Evolutionary conservation across 208 protist genomes (phyloP).

Genomic region (Wallacemonas sp.): DNA sequence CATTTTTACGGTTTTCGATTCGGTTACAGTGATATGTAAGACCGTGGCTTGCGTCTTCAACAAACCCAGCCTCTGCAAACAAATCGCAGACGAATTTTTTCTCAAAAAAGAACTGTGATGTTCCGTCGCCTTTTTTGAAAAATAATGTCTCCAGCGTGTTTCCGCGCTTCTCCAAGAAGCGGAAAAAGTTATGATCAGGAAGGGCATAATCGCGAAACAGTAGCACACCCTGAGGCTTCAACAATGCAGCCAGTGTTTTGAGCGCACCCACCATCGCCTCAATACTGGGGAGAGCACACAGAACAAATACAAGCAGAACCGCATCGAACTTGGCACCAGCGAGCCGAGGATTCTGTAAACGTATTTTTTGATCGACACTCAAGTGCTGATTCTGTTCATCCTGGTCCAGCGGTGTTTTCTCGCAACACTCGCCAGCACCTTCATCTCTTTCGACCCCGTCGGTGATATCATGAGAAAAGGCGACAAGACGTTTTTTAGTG

Average conservation of each 20-base stretch:
- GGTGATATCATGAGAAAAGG: slow-evolving; percentile 51
- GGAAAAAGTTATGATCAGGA: slow-evolving; percentile 80
- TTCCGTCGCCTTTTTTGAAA: slow-evolving; percentile 75
- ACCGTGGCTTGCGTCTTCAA: slow-evolving; percentile 27
- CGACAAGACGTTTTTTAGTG: slow-evolving; percentile 16
- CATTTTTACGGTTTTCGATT: slow-evolving; percentile 82
- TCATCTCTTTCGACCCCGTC: too few species aligned
- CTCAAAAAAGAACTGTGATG: slow-evolving; percentile 77
- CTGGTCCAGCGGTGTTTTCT: neutral
- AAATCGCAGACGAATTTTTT: slow-evolving; percentile 42
- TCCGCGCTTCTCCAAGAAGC: slow-evolving; percentile 59
- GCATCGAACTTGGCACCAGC: slow-evolving; percentile 34
- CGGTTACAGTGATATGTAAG: slow-evolving; percentile 81
- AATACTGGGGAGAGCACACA: slow-evolving; percentile 62
- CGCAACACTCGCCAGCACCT: neutral
- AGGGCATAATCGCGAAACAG: slow-evolving; percentile 81
- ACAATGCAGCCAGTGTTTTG: slow-evolving; percentile 28
- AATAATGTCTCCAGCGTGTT: slow-evolving; percentile 21
- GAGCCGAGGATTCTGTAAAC: slow-evolving; percentile 15
- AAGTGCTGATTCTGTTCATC: neutral
- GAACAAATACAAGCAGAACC: slow-evolving; percentile 80
- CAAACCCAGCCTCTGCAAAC: slow-evolving; percentile 46
- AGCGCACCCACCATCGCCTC: slow-evolving; percentile 61
- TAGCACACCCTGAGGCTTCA: slow-evolving; percentile 54
- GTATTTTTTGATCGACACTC: slow-evolving; percentile 23